Base-by-base conservation (phyloP, 345 rosid species). In the Populus simonii region DNA sequence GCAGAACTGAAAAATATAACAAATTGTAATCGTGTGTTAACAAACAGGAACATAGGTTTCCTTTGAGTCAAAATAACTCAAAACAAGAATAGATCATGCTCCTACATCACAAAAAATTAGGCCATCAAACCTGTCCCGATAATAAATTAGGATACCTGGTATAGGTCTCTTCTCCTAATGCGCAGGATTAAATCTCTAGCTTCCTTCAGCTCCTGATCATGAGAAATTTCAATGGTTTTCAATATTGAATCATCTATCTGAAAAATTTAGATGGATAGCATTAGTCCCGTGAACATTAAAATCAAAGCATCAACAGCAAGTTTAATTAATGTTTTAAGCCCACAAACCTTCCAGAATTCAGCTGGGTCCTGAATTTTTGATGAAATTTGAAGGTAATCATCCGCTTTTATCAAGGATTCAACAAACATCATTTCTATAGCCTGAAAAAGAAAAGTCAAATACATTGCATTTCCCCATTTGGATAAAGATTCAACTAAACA, bases 1-100 rank as follows among this genome's bases (percentile, higher is more conserved):
- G 87, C 88, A 89, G 83, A 74, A 89, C 88, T 85, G 82, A 76
- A 84, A 53, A 53, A 53, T 53, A 53, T 53, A 53, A 53, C 59
- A 18, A 53, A 53, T 53, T 53, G 23, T 22, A 20, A 20, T 53
- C 7, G 3, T 20, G 18, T 55, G 27, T 72, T 7, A 31, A 22
- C 69, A 33, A 17, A 3, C 43, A 17, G 41, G 39, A n/a, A 25
- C 4, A 15, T 33, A 29, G 35, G 18, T 66, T 33, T 33, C 38
- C 11, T 33, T 6, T 7, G 22, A 53, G 3, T 53, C 3, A 20
- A 53, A 20, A 7, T 7, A 20, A 53, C 20, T 25, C 17, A 31
- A 66, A 6, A 66, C 15, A 29, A 8, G 22, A 51, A 25, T 11
- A 53, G n/a, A 20, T 68, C 36, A 53, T 49, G 73, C 29, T 25